A percentile compares a stretch with the other conserved stretches of the same genome.
Conservation (phyloP, 2,329 filamentous ascomycete species). For the Graphilbum ipis-grandicollis region DNA sequence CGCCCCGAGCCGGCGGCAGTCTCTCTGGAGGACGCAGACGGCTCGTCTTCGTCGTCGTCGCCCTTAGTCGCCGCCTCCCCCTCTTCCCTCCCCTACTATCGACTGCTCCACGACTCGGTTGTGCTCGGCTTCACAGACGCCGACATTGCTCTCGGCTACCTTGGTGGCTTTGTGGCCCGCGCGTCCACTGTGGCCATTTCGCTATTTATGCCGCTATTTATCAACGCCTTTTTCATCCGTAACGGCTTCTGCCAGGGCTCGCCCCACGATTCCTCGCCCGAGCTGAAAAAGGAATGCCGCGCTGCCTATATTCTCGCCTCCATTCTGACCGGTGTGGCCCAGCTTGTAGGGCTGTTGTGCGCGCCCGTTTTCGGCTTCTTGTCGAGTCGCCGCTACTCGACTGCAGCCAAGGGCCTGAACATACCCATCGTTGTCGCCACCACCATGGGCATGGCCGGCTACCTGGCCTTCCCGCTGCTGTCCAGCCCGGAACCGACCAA, state of each 20-base stretch:
- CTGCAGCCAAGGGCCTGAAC: too few species aligned
- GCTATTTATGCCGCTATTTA: constrained; percentile 80
- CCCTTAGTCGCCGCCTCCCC: background rate
- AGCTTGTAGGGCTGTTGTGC: constrained; percentile 68
- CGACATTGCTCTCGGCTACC: constrained; percentile 70
- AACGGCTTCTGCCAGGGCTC: constrained; percentile 61
- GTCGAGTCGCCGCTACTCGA: too few species aligned
- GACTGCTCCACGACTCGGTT: constrained; percentile 45
- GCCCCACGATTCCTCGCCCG: constrained; percentile 45
- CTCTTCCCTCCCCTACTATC: constrained; percentile 31
- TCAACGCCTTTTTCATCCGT: constrained; percentile 77
- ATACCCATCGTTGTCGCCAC: constrained; percentile 58
- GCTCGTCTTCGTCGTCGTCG: background rate
- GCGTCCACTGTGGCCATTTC: constrained; percentile 92
- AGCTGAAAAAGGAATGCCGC: constrained; percentile 72
- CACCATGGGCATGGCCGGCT: constrained; percentile 59
- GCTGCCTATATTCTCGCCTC: constrained; percentile 78
- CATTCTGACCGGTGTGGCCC: constrained; percentile 74
- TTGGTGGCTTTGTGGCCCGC: constrained; percentile 87
- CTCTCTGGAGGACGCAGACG: background rate
- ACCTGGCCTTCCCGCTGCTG: constrained; percentile 58
- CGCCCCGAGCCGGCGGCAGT: constrained; percentile 8
- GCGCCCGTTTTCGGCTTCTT: constrained; percentile 80
- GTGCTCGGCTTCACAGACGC: constrained; percentile 57
- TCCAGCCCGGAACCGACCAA: constrained; percentile 57